Evolutionary conservation across 148 eudicot genomes (phyloP), one percentile per base, ranked within the genome.

Genomic region (Rhododendron kiyosumense): DNA sequence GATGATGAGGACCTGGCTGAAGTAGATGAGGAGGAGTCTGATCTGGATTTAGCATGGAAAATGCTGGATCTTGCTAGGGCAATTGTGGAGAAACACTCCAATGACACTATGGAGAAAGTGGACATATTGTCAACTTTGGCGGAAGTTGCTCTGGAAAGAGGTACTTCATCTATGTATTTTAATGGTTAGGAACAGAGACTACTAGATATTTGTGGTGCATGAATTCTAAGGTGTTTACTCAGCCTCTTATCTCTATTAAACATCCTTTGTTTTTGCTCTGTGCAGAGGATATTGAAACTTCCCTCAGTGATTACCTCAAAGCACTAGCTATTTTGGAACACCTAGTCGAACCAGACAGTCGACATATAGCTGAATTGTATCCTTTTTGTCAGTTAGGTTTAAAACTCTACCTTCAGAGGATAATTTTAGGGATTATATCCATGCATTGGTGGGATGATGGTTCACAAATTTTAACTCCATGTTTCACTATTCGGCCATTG

Each of bases 131-230:
- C 99, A 54, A 93, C 99, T 73, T 89, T 97, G 87, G 99, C 95
- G n/a, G 98, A 97, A 89, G 98, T 94, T 83, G 93, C 98, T 78
- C 85, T 97, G 57, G 99, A 95, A 94, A 94, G 99, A 94, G 99
- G 99, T 95, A 51, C 82, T 48, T 20, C 32, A 63, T 24, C 15
- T 85, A 26, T 81, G 24, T 26, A 81, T 76, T 28, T 51, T 86
- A 32, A 28, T 81, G 82, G 54, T 41, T n/a, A 46, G 41, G 65
- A 67, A 7, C 20, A 71, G 57, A 54, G 61, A 61, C 67, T 36
- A 7, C 14, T 38, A 32, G 41, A 34, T 76, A 30, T 11, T 46
- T 52, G 26, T 71, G 30, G 51, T 86, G 74, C 32, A 84, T 88
- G 45, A 79, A 79, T n/a, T 77, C 20, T 34, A 71, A 3, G 52